Conservation (phyloP, 805 yeast genomes). For the Sungouiozyma ichnusensis region DNA sequence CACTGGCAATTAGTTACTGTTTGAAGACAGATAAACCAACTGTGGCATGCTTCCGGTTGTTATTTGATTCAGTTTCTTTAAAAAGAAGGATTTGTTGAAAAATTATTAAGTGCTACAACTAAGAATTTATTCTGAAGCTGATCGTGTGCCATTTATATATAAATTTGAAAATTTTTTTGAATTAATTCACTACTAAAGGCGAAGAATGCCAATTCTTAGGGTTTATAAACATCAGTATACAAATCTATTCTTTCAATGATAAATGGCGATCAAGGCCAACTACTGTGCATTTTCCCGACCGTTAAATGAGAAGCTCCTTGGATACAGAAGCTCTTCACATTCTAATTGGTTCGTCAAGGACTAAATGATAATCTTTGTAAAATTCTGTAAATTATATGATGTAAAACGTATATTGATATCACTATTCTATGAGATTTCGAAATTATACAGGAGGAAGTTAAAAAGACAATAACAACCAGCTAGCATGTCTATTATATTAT, state of each 20-base stretch:
- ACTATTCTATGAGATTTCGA: neutral
- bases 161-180: too few relatives aligned
- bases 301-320: too few relatives aligned
- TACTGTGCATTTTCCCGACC: too few relatives aligned
- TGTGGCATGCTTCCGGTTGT: conserved; percentile 31
- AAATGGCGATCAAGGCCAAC: too few relatives aligned
- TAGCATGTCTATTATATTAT: neutral
- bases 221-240: too few relatives aligned
- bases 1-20: conserved; percentile 32
- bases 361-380: neutral
- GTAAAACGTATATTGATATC: neutral
- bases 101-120: too few relatives aligned
- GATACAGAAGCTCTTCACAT: too few relatives aligned
- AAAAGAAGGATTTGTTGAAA: conserved; percentile 6
- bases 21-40: conserved; percentile 28
- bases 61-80: conserved; percentile 27
- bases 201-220: too few relatives aligned
- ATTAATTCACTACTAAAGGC: too few relatives aligned
- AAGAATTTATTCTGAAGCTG: too few relatives aligned
- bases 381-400: neutral
- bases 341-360: neutral
- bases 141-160: too few relatives aligned
- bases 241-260: too few relatives aligned
- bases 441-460: neutral
- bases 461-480: neutral